Conservation (phyloP, 352 stramenopile genomes). For the Pythium vanterpoolii region DNA sequence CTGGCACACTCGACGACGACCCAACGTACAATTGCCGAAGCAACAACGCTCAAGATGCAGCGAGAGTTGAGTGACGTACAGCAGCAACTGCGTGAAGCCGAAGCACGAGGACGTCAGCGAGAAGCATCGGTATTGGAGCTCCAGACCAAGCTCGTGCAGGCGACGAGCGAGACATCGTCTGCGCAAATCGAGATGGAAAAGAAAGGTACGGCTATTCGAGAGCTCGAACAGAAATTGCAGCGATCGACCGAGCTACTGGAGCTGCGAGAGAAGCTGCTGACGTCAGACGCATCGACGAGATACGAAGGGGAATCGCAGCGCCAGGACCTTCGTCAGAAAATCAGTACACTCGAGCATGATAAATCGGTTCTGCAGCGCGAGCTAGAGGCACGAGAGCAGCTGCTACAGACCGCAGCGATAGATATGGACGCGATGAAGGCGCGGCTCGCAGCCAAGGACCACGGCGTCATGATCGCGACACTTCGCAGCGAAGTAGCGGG, state of each 20-base stretch:
- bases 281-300: constrained; percentile 37
- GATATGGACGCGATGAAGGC: constrained; percentile 40
- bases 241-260: constrained; percentile 35
- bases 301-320: constrained; percentile 44
- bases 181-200: constrained; percentile 40
- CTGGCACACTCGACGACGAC: constrained; percentile 33
- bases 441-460: constrained; percentile 44
- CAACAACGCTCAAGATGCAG: not conserved
- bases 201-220: constrained; percentile 44
- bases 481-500: constrained; percentile 54
- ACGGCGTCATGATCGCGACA: constrained; percentile 54
- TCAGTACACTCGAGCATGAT: constrained; percentile 20
- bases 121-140: constrained; percentile 25
- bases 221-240: constrained; percentile 51
- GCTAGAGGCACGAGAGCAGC: not conserved
- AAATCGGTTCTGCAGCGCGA: constrained; percentile 1
- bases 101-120: constrained; percentile 15
- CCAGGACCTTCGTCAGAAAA: constrained; percentile 37
- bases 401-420: constrained; percentile 39
- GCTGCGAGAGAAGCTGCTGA: constrained; percentile 47
- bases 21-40: constrained; percentile 25
- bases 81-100: constrained; percentile 20
- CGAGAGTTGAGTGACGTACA: constrained; percentile 30
- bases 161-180: constrained; percentile 1
- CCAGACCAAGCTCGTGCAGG: constrained; percentile 31